Conservation (phyloP, 2,329 filamentous ascomycete species). For the Juglanconis juglandina region DNA sequence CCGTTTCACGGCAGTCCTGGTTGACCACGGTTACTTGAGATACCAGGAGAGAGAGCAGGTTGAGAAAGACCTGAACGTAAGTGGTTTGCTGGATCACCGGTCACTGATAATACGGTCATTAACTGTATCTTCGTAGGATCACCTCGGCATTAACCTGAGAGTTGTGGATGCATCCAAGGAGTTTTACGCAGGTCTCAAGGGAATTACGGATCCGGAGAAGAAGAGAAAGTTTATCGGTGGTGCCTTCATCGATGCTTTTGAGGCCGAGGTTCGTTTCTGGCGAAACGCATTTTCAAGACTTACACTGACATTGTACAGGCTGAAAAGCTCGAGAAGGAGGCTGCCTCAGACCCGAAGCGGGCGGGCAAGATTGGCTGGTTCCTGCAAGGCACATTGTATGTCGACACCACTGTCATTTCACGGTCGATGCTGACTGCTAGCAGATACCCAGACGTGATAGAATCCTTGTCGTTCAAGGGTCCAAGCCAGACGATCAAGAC, state of each 20-base stretch:
- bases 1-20: slow-evolving; percentile 65
- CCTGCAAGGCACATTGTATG: slow-evolving; percentile 79
- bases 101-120: background rate
- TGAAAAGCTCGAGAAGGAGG: slow-evolving; percentile 52
- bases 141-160: slow-evolving; percentile 86
- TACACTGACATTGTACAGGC: background rate
- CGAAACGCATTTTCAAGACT: background rate
- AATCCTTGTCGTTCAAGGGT: slow-evolving; percentile 46
- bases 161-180: slow-evolving; percentile 75
- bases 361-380: slow-evolving; percentile 82
- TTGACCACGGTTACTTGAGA: slow-evolving; percentile 81
- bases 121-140: slow-evolving; percentile 59
- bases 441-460: slow-evolving; percentile 33
- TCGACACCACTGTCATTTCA: background rate
- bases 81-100: background rate
- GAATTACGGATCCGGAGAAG: slow-evolving; percentile 74
- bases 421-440: background rate
- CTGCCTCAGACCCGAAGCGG: slow-evolving; percentile 25
- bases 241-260: slow-evolving; percentile 13
- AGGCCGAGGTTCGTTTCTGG: slow-evolving; percentile 1
- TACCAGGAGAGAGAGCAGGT: slow-evolving; percentile 81
- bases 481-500: slow-evolving; percentile 50
- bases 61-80: slow-evolving; percentile 48
- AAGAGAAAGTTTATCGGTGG: slow-evolving; percentile 69
- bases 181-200: slow-evolving; percentile 74